phyloP scores from a whole-genome alignment of 2,329 filamentous ascomycete species.

The Exophiala xenobiotica region DNA sequence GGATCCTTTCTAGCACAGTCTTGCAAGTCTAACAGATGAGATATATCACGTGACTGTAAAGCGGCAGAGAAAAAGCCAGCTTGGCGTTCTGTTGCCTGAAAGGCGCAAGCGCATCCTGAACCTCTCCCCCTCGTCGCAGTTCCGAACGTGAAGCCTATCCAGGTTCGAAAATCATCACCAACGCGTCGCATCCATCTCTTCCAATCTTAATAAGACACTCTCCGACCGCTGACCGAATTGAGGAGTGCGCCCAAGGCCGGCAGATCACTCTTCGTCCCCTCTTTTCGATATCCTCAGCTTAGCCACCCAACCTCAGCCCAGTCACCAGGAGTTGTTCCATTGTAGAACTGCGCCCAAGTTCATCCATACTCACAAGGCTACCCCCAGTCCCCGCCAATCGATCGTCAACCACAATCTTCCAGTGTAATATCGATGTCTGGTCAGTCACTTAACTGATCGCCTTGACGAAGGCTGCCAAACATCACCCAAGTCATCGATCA shows the following conservation, averaged over 20 bases:
- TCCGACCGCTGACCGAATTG: constrained; percentile 13
- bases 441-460: constrained; percentile 8
- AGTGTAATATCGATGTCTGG: constrained; percentile 11
- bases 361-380: constrained; percentile 31
- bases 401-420: constrained; percentile 2
- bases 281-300: constrained; percentile 23
- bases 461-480: constrained; percentile 11
- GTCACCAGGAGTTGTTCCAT: constrained; percentile 15
- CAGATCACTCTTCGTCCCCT: constrained; percentile 26
- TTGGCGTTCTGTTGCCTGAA: background rate
- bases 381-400: constrained; percentile 11
- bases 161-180: constrained; percentile 27
- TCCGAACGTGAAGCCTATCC: constrained; percentile 25
- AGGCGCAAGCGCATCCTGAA: constrained; percentile 1
- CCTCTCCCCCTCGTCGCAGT: constrained; percentile 5
- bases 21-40: background rate
- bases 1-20: no score
- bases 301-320: constrained; percentile 11
- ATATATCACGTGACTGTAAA: background rate
- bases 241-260: constrained; percentile 23
- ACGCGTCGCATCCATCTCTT: constrained; percentile 29
- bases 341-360: constrained; percentile 35
- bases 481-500: constrained; percentile 3
- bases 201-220: constrained; percentile 24
- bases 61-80: background rate